phyloP scores from a whole-genome alignment of 306 rosid genomes.

The Abrus precatorius region DNA sequence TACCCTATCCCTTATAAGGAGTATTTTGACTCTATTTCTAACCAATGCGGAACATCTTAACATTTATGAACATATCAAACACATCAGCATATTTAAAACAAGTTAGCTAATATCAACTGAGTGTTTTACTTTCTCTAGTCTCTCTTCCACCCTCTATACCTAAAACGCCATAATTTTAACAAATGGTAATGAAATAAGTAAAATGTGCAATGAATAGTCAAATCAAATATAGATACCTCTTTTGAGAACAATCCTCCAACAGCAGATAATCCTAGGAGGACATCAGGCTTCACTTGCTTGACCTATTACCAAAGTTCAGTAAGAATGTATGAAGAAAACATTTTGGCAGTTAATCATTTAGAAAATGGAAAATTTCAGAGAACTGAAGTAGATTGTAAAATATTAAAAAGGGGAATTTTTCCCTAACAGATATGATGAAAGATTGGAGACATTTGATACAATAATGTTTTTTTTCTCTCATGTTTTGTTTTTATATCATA shows the following conservation, averaged over 20 bases:
- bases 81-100: too few relatives aligned
- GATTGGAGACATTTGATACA: slow-evolving; percentile 3
- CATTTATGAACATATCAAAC: too few relatives aligned
- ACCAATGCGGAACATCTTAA: too few relatives aligned
- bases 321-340: slow-evolving; percentile 35
- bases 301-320: slow-evolving; percentile 69
- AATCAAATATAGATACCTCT: slow-evolving; percentile 67
- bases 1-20: too few relatives aligned
- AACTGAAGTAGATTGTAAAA: neutral
- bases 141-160: too few relatives aligned
- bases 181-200: neutral
- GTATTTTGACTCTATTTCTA: too few relatives aligned
- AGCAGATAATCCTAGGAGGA: slow-evolving; percentile 97
- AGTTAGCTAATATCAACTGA: too few relatives aligned
- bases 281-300: slow-evolving; percentile 94
- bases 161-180: too few relatives aligned
- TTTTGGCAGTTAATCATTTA: neutral
- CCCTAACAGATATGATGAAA: slow-evolving; percentile 4
- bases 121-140: too few relatives aligned
- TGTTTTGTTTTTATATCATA: slow-evolving; percentile 21
- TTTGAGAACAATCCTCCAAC: slow-evolving; percentile 97
- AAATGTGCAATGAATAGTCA: neutral
- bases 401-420: neutral
- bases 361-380: slow-evolving; percentile 12
- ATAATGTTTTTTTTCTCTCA: neutral